A percentile compares a stretch with the other conserved stretches of the same genome.
phyloP scores from a whole-genome alignment of 805 yeast species.

The Pichia ethanolica region DNA sequence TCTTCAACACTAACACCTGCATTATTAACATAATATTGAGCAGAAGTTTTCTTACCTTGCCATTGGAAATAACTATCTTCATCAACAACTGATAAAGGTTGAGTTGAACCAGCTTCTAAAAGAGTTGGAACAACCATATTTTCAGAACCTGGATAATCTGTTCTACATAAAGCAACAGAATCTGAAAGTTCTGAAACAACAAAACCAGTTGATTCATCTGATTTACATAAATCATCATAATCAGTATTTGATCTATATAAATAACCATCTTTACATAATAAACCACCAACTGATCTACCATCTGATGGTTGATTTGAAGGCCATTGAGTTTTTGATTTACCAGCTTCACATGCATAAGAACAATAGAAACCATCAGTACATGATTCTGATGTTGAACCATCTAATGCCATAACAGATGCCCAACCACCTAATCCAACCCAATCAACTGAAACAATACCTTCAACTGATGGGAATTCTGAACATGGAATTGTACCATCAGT shows the following conservation, averaged over 20 bases:
- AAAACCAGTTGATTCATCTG: slow-evolving; percentile 51
- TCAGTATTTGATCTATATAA: slow-evolving; percentile 53
- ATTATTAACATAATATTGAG: slow-evolving; percentile 70
- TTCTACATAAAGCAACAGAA: slow-evolving; percentile 62
- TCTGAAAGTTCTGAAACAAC: slow-evolving; percentile 44
- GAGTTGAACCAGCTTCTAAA: slow-evolving; percentile 44
- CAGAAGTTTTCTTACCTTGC: slow-evolving; percentile 57
- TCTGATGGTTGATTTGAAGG: slow-evolving; percentile 57
- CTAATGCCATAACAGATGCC: slow-evolving; percentile 53
- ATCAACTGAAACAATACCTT: slow-evolving; percentile 58
- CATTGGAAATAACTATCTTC: slow-evolving; percentile 52
- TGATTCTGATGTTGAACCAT: slow-evolving; percentile 38
- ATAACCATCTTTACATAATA: slow-evolving; percentile 50
- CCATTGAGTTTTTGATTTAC: slow-evolving; percentile 81
- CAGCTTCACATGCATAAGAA: slow-evolving; percentile 72
- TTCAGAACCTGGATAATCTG: slow-evolving; percentile 79
- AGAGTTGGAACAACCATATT: slow-evolving; percentile 71
- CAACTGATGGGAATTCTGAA: slow-evolving; percentile 54
- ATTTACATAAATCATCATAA: slow-evolving; percentile 50
- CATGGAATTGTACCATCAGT: slow-evolving; percentile 67
- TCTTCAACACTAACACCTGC: slow-evolving; percentile 64
- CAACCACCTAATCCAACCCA: slow-evolving; percentile 54
- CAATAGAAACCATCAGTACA: slow-evolving; percentile 67
- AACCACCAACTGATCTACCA: slow-evolving; percentile 70
- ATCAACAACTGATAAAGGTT: slow-evolving; percentile 54